Percentiles rank a stretch among this genome's conserved stretches.
These are phyloP conservation scores for Phaeosphaeria sp. DNA, from an alignment of 2,329 filamentous ascomycete species.

Conservation along the genomic window DNA sequence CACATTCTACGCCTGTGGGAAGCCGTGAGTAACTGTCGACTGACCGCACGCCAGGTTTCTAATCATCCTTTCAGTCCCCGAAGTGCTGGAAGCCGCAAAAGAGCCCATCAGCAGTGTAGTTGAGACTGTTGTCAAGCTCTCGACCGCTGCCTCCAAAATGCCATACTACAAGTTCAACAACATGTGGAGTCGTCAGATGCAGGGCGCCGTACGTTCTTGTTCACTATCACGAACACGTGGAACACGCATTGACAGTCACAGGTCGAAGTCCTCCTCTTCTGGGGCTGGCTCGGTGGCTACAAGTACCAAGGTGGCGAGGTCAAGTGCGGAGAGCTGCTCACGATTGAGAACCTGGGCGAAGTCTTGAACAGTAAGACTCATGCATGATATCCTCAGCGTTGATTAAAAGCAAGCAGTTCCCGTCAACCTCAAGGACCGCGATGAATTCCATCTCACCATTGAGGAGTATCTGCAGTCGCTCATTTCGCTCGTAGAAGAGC, in stretches of 20 bases:
- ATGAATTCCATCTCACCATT: constrained; percentile 93
- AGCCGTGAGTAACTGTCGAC: constrained; percentile 57
- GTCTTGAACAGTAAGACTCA: constrained; percentile 71
- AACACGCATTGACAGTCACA: constrained; percentile 34
- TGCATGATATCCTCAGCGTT: constrained; percentile 12
- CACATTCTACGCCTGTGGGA: constrained; percentile 81
- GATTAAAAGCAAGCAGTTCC: constrained; percentile 67
- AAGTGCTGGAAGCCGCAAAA: constrained; percentile 74
- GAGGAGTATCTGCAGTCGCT: constrained; percentile 95
- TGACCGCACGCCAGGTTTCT: constrained; percentile 7
- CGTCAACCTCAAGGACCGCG: constrained; percentile 86
- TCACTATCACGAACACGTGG: neutral
- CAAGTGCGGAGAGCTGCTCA: constrained; percentile 72
- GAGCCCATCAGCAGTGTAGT: constrained; percentile 74
- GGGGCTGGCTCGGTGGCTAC: constrained; percentile 82
- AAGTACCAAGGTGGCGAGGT: constrained; percentile 58
- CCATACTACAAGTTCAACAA: constrained; percentile 99
- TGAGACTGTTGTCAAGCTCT: constrained; percentile 73
- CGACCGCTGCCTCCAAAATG: constrained; percentile 77
- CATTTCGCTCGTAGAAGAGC: constrained; percentile 86
- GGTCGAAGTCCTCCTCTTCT: constrained; percentile 66
- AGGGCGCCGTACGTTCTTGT: constrained; percentile 69
- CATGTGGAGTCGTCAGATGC: constrained; percentile 83
- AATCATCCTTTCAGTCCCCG: constrained; percentile 61
- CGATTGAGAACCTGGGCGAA: constrained; percentile 84